Evolutionary conservation across 768 basidiomycete genomes (phyloP).

Genomic region (Suillus americanus): DNA sequence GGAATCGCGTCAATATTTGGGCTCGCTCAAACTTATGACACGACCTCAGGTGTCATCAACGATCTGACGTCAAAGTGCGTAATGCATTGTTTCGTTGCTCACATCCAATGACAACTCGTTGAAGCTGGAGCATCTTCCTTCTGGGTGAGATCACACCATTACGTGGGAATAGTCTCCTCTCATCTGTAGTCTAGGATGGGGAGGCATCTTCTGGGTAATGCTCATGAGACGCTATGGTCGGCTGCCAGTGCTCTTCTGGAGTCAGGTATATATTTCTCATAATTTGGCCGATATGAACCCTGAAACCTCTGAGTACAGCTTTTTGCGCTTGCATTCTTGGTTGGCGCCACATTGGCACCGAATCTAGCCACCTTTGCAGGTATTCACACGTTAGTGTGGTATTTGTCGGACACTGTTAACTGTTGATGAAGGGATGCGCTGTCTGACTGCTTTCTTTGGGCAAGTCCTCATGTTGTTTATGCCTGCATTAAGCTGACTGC

Average conservation of each 20-base stretch:
- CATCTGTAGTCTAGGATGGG: slow-evolving; percentile 22
- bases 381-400: slow-evolving; percentile 13
- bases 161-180: neutral
- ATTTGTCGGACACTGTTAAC: neutral
- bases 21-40: slow-evolving; percentile 43
- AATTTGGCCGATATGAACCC: neutral
- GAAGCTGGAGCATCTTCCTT: slow-evolving; percentile 49
- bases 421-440: slow-evolving; percentile 26
- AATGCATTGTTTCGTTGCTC: neutral
- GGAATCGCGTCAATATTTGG: slow-evolving; percentile 53
- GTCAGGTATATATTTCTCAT: slow-evolving; percentile 16
- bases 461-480: slow-evolving; percentile 10
- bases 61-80: slow-evolving; percentile 45
- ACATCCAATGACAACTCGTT: slow-evolving; percentile 6
- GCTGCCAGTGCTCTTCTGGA: slow-evolving; percentile 31
- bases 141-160: slow-evolving; percentile 31
- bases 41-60: slow-evolving; percentile 49
- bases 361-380: slow-evolving; percentile 49
- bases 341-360: slow-evolving; percentile 55
- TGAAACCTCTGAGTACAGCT: slow-evolving; percentile 24
- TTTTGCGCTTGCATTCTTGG: slow-evolving; percentile 44
- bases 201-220: slow-evolving; percentile 30
- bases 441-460: slow-evolving; percentile 32
- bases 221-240: slow-evolving; percentile 32
- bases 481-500: neutral